Evolutionary conservation across 2,329 filamentous ascomycete species (phyloP).

Genomic region (Hypoxylon sp.): DNA sequence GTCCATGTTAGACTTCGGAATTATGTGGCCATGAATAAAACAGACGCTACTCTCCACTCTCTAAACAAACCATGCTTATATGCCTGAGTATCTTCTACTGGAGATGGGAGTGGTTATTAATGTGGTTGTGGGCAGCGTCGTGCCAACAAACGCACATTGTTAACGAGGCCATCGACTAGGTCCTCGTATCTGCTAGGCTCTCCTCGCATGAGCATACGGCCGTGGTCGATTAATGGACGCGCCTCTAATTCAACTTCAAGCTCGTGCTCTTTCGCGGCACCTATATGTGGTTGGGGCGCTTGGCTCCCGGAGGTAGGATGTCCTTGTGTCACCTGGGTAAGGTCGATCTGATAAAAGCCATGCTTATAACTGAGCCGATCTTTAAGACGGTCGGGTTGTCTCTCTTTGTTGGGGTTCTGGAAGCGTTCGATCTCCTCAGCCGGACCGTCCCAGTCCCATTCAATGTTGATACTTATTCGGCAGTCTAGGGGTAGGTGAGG

Average conservation of each 20-base stretch:
- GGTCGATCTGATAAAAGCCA: conserved; percentile 87
- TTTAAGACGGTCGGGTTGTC: conserved; percentile 78
- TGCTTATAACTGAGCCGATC: conserved; percentile 94
- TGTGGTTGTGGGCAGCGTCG: conserved; percentile 47
- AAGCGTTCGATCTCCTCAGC: conserved; percentile 68
- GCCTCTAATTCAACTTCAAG: conserved; percentile 84
- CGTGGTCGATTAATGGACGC: conserved; percentile 75
- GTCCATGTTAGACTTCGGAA: neutral
- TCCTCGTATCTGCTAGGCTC: conserved; percentile 74
- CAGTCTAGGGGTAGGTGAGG: conserved; percentile 86
- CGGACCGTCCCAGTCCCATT: conserved; percentile 86
- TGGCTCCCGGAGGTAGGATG: conserved; percentile 62
- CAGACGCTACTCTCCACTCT: conserved; percentile 2
- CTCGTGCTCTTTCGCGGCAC: conserved; percentile 79
- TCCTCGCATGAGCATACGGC: conserved; percentile 66
- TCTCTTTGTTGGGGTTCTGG: conserved; percentile 57
- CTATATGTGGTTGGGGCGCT: conserved; percentile 58
- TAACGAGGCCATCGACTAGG: conserved; percentile 80
- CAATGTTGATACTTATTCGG: conserved; percentile 93
- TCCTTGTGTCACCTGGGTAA: conserved; percentile 85
- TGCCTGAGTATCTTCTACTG: neutral
- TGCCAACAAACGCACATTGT: conserved; percentile 77
- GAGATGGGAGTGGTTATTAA: neutral
- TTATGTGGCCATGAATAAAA: conserved; percentile 1
- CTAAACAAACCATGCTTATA: neutral